These are phyloP conservation scores for Drechslerella stenobrocha DNA, from an alignment of 2,329 filamentous ascomycete genomes.

Conservation along the genomic window DNA sequence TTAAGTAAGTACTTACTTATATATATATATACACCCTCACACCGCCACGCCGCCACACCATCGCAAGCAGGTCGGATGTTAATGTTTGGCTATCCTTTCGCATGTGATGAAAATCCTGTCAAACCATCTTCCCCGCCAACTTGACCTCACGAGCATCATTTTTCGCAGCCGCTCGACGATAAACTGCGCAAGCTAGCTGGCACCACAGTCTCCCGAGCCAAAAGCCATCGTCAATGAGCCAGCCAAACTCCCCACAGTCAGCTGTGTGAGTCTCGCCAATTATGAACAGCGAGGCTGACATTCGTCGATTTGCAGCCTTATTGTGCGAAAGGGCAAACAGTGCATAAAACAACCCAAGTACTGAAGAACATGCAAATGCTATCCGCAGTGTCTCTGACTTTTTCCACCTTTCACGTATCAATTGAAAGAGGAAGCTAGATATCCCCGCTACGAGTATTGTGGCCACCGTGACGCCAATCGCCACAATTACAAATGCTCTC, in stretches of 20 bases:
- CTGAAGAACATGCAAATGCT: slow-evolving; percentile 25
- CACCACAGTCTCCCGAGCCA: slow-evolving; percentile 35
- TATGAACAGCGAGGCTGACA: slow-evolving; percentile 25
- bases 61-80: no score
- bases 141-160: slow-evolving; percentile 26
- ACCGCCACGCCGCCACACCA: no score
- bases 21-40: no score
- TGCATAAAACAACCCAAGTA: slow-evolving; percentile 29
- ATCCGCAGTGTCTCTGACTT: slow-evolving; percentile 25
- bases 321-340: slow-evolving; percentile 18
- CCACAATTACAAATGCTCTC: slow-evolving; percentile 32
- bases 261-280: slow-evolving; percentile 18
- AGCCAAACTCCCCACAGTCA: slow-evolving; percentile 32
- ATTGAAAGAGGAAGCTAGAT: slow-evolving; percentile 9
- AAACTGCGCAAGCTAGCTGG: slow-evolving; percentile 8
- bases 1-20: no score
- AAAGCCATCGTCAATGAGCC: slow-evolving; percentile 30
- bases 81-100: no score
- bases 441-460: slow-evolving; percentile 23
- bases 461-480: slow-evolving; percentile 13
- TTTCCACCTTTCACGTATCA: slow-evolving; percentile 18
- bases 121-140: slow-evolving; percentile 43
- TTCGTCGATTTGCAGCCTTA: slow-evolving; percentile 26
- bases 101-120: no score
- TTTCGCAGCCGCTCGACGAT: slow-evolving; percentile 18